phyloP scores from a whole-genome alignment of 2,329 filamentous ascomycete species.

The Colletotrichum godetiae region DNA sequence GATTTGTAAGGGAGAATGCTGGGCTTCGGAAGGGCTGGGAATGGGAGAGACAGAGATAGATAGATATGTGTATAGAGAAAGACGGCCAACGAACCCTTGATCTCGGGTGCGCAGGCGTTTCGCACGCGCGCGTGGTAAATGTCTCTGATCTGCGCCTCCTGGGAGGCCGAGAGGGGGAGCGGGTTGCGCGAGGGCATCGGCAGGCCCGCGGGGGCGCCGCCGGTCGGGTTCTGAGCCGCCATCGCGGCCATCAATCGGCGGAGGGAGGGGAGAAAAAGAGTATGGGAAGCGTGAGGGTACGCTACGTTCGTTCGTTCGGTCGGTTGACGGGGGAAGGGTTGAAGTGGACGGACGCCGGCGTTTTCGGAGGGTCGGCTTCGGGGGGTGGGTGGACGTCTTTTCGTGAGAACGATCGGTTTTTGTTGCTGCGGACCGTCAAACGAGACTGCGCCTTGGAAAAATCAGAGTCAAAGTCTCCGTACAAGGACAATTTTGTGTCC shows the following conservation, averaged over 20 bases:
- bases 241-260: constrained; percentile 50
- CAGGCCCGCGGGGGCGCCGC: constrained; percentile 38
- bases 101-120: constrained; percentile 79
- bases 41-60: background rate
- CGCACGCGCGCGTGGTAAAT: constrained; percentile 85
- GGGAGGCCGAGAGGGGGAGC: constrained; percentile 82
- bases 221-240: constrained; percentile 50
- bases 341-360: background rate
- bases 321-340: background rate
- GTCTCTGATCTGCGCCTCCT: constrained; percentile 85
- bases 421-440: no score
- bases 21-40: no score
- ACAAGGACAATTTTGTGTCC: background rate
- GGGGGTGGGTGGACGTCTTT: background rate
- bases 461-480: background rate
- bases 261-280: background rate
- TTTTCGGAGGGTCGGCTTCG: background rate
- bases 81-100: constrained; percentile 69
- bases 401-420: background rate
- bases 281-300: no score
- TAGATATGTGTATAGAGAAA: background rate
- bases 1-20: background rate
- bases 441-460: background rate
- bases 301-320: background rate
- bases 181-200: constrained; percentile 77